These are phyloP conservation scores for Sphaceloma murrayae DNA, from an alignment of 2,329 filamentous ascomycete genomes.

Conservation along the genomic window DNA sequence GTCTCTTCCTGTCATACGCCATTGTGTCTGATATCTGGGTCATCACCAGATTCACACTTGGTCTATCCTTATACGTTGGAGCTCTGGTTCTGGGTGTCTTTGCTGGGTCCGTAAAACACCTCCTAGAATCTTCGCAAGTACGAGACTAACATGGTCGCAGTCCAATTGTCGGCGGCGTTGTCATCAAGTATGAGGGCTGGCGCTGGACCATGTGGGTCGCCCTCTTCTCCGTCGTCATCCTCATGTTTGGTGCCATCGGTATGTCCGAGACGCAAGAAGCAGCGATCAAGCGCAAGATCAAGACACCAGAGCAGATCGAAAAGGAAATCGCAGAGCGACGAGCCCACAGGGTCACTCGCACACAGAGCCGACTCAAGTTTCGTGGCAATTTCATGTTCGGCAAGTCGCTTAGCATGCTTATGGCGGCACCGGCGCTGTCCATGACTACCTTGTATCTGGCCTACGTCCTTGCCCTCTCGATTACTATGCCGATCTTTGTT, in stretches of 20 bases:
- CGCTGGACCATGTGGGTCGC: conserved; percentile 34
- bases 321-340: conserved; percentile 13
- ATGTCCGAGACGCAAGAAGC: conserved; percentile 46
- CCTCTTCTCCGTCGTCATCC: conserved; percentile 30
- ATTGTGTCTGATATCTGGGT: conserved; percentile 31
- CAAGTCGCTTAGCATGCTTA: conserved; percentile 22
- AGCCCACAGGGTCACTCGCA: conserved; percentile 14
- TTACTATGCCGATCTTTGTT: conserved; percentile 21
- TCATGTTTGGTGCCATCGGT: conserved; percentile 30
- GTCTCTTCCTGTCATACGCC: conserved; percentile 31
- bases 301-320: conserved; percentile 24
- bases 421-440: conserved; percentile 26
- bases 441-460: conserved; percentile 18
- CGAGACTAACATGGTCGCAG: conserved; percentile 20
- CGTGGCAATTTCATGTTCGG: conserved; percentile 24
- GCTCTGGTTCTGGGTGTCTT: conserved; percentile 20
- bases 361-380: conserved; percentile 16
- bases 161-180: conserved; percentile 34
- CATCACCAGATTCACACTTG: conserved; percentile 24
- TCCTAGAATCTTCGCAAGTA: too few species aligned
- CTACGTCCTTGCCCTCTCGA: conserved; percentile 21
- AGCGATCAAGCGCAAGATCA: conserved; percentile 26
- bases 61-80: conserved; percentile 26
- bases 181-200: conserved; percentile 30
- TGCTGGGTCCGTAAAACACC: conserved; percentile 4